Percentiles rank a stretch among this genome's conserved stretches.
These are phyloP conservation scores for Ceratocystis harringtonii DNA, from an alignment of 2,329 filamentous ascomycete genomes.

Conservation along the genomic window DNA sequence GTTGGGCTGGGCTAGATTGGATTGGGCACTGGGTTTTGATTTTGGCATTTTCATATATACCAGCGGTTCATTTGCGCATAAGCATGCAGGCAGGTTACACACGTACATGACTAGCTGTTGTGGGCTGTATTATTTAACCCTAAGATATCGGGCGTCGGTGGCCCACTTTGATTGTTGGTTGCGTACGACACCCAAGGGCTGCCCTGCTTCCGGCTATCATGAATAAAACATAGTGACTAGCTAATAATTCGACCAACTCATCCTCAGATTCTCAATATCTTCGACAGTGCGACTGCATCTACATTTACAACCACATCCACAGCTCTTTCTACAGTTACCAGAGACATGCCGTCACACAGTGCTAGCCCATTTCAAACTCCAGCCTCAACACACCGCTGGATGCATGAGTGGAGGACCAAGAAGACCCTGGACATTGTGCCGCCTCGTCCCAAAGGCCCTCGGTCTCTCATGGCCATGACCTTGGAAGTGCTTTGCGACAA, in stretches of 20 bases:
- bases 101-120: background rate
- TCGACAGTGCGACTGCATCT: no score
- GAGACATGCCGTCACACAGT: no score
- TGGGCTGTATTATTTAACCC: background rate
- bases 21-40: background rate
- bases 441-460: background rate
- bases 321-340: no score
- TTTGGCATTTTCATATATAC: slow-evolving; percentile 9
- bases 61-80: slow-evolving; percentile 11
- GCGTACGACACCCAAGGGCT: no score
- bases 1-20: background rate
- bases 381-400: slow-evolving; percentile 7
- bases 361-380: no score
- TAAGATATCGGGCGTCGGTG: background rate
- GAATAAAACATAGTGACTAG: no score
- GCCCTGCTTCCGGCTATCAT: no score
- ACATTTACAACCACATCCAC: no score
- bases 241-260: no score
- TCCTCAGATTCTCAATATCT: no score
- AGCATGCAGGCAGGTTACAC: background rate
- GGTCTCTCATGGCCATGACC: slow-evolving; percentile 2
- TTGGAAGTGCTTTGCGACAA: slow-evolving; percentile 10
- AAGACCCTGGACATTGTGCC: background rate
- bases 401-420: background rate
- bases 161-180: background rate